Percentiles rank a stretch among this genome's conserved stretches.
Evolutionary conservation across 352 stramenopile species (phyloP).

Genomic region (Pythium aristosporum): DNA sequence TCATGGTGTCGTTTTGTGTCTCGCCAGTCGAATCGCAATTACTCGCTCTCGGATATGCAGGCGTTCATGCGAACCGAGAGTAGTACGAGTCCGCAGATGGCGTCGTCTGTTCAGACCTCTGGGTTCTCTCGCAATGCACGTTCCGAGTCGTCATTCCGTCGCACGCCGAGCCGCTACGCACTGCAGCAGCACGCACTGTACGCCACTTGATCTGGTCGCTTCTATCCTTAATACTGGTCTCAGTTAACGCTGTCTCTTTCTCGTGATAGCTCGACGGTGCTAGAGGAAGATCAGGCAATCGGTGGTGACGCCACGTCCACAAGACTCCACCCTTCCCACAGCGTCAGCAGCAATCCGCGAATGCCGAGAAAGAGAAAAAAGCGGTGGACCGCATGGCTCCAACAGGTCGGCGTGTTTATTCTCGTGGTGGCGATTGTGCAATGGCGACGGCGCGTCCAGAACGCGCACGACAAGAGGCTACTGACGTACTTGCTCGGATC

Average conservation of each 20-base stretch:
- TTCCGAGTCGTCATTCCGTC: slow-evolving; percentile 53
- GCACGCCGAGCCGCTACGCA: slow-evolving; percentile 48
- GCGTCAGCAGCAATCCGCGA: slow-evolving; percentile 9
- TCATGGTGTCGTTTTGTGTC: not conserved
- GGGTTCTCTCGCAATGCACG: slow-evolving; percentile 41
- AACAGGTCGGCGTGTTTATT: slow-evolving; percentile 32
- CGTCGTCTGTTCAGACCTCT: slow-evolving; percentile 38
- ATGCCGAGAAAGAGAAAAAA: slow-evolving; percentile 6
- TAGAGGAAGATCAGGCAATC: slow-evolving; percentile 59
- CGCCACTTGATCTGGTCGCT: slow-evolving; percentile 10
- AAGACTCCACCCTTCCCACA: slow-evolving; percentile 6
- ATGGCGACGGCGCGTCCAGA: slow-evolving; percentile 51
- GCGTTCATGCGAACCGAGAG: slow-evolving; percentile 49
- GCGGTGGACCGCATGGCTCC: slow-evolving; percentile 27
- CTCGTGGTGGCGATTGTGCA: slow-evolving; percentile 42
- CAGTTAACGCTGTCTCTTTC: not conserved
- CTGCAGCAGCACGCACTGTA: slow-evolving; percentile 56
- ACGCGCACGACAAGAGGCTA: slow-evolving; percentile 48
- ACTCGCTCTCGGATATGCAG: slow-evolving; percentile 85
- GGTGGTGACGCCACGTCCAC: slow-evolving; percentile 18
- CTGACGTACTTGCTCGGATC: slow-evolving; percentile 64
- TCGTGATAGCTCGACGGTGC: slow-evolving; percentile 47
- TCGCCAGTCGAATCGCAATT: slow-evolving; percentile 75
- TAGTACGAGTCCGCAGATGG: slow-evolving; percentile 49
- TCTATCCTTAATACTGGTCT: not conserved